phyloP scores from a whole-genome alignment of 805 yeast genomes.

The Monosporozyma unispora region DNA sequence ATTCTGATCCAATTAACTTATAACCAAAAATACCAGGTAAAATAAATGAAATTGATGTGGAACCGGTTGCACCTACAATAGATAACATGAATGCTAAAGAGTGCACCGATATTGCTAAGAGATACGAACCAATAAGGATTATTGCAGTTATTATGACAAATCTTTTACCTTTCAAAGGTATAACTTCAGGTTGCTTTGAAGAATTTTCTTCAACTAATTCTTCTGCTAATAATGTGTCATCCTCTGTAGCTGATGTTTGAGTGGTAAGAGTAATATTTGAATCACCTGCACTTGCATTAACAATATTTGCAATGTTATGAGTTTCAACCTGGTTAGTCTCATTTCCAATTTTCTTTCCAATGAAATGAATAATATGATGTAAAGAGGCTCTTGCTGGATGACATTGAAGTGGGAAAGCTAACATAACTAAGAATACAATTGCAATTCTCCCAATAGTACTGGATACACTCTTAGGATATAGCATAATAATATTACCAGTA shows the following conservation, averaged over 20 bases:
- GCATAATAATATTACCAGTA: slow-evolving; percentile 67
- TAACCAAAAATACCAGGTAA: slow-evolving; percentile 73
- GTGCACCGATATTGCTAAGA: slow-evolving; percentile 47
- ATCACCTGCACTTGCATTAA: background rate
- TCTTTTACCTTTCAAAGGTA: slow-evolving; percentile 27
- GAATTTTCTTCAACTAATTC: slow-evolving; percentile 16
- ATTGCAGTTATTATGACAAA: slow-evolving; percentile 43
- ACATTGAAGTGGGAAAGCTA: slow-evolving; percentile 83
- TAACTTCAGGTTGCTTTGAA: slow-evolving; percentile 7
- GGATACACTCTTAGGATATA: slow-evolving; percentile 57
- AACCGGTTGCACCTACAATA: slow-evolving; percentile 76
- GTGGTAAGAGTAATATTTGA: background rate
- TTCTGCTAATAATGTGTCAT: background rate
- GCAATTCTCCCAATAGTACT: slow-evolving; percentile 74
- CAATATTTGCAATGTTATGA: background rate
- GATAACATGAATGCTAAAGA: slow-evolving; percentile 65
- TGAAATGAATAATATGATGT: slow-evolving; percentile 57
- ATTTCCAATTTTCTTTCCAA: slow-evolving; percentile 12
- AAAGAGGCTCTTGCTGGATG: slow-evolving; percentile 84
- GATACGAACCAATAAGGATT: slow-evolving; percentile 41
- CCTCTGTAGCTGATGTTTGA: background rate
- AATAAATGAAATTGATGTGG: slow-evolving; percentile 68
- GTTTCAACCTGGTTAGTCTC: background rate
- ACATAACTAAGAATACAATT: slow-evolving; percentile 68
- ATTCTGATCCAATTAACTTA: slow-evolving; percentile 21